Conservation (phyloP, 2,329 filamentous ascomycete genomes). For the Fusarium xyrophilum region DNA sequence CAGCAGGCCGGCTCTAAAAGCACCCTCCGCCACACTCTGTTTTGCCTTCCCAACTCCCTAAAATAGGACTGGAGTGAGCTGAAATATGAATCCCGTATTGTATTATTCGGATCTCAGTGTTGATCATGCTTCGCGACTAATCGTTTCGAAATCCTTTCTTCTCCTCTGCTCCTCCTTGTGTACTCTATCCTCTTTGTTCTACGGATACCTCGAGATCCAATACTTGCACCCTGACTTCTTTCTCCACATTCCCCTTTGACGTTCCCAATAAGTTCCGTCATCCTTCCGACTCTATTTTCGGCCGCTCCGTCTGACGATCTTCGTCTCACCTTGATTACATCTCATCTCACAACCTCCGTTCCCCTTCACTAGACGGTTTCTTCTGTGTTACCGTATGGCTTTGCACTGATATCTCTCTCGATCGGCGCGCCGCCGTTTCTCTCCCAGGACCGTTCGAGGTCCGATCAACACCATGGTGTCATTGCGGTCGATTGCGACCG, state of each 20-base stretch:
- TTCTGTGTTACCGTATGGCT: constrained; percentile 24
- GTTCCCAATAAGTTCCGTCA: constrained; percentile 6
- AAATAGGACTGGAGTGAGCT: not conserved
- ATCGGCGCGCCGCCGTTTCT: constrained; percentile 27
- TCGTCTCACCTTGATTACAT: constrained; percentile 29
- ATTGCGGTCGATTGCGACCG: constrained; percentile 43
- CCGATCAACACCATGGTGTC: constrained; percentile 44
- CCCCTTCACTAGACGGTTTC: not conserved
- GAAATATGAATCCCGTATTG: not conserved
- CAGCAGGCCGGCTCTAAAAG: not conserved
- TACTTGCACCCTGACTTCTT: constrained; percentile 3
- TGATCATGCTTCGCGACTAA: constrained; percentile 11
- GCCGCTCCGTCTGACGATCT: constrained; percentile 17
- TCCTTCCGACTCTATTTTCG: constrained; percentile 3
- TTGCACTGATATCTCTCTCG: constrained; percentile 23
- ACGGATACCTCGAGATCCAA: not conserved
- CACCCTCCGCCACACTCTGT: constrained; percentile 31
- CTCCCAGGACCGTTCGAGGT: constrained; percentile 28
- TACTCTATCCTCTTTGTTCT: not conserved
- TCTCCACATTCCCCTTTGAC: constrained; percentile 18
- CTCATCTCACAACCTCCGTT: not conserved
- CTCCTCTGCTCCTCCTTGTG: not conserved
- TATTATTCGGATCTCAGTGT: constrained; percentile 15
- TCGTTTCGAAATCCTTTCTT: not conserved
- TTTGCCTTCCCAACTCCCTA: constrained; percentile 10